These are phyloP conservation scores for Chaetothyriales sp. DNA, from an alignment of 2,329 filamentous ascomycete species.

Conservation along the genomic window DNA sequence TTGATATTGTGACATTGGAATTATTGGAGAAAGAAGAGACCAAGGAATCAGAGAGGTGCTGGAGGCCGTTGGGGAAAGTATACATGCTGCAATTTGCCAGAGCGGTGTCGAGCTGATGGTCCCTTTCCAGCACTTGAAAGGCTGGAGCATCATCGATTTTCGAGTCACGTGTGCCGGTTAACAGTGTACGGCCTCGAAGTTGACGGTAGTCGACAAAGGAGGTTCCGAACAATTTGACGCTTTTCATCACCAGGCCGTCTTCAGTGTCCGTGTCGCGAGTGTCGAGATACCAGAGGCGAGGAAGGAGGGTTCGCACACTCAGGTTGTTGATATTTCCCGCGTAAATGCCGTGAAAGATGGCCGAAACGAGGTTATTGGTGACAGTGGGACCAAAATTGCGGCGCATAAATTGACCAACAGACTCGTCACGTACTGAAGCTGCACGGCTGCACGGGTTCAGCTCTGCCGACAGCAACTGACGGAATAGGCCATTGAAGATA, in stretches of 20 bases:
- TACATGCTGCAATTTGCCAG: conserved; percentile 24
- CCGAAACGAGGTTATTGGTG: conserved; percentile 62
- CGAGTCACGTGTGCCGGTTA: not conserved
- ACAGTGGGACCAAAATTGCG: conserved; percentile 41
- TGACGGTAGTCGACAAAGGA: not conserved
- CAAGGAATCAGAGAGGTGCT: conserved; percentile 45
- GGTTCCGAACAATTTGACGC: not conserved
- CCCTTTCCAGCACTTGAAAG: not conserved
- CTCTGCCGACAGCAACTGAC: conserved; percentile 25
- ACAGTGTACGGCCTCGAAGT: not conserved
- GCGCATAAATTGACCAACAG: conserved; percentile 53
- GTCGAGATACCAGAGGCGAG: conserved; percentile 39
- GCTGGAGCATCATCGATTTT: not conserved
- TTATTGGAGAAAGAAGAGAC: conserved; percentile 36
- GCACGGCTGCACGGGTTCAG: conserved; percentile 15
- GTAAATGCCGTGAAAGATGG: conserved; percentile 73
- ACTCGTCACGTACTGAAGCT: conserved; percentile 46
- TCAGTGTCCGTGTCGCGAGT: conserved; percentile 6
- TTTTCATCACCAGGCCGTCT: conserved; percentile 2
- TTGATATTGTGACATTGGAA: conserved; percentile 48
- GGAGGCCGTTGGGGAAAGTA: conserved; percentile 44
- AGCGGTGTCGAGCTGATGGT: not conserved
- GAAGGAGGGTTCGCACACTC: conserved; percentile 54
- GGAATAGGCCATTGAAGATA: conserved; percentile 36
- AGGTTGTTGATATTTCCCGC: conserved; percentile 75